These are phyloP conservation scores for Leptographium lundbergii DNA, from an alignment of 2,329 filamentous ascomycete genomes.

Conservation along the genomic window DNA sequence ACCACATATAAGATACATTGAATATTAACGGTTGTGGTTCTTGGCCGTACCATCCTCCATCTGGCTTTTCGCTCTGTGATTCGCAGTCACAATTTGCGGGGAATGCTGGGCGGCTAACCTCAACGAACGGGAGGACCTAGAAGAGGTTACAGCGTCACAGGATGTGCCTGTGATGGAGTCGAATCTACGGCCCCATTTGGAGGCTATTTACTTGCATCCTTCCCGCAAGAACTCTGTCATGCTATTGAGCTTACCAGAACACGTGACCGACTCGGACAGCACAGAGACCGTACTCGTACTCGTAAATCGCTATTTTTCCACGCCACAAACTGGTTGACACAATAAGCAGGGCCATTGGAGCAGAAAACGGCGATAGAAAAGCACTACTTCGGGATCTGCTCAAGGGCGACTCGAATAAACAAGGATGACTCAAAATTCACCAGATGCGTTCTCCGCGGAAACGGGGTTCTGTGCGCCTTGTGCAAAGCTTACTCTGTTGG, in stretches of 20 bases:
- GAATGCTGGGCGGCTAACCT: background rate
- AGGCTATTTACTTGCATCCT: background rate
- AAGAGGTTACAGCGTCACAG: background rate
- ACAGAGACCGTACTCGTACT: no score
- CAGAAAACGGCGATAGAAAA: no score
- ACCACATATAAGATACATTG: background rate
- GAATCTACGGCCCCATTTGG: background rate
- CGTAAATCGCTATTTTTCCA: no score
- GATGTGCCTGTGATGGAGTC: background rate
- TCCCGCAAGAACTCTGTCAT: background rate
- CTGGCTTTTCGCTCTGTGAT: background rate
- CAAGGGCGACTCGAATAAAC: no score
- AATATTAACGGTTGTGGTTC: background rate
- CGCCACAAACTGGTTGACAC: no score
- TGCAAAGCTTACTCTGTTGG: background rate
- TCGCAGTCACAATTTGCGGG: background rate
- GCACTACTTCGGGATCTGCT: no score
- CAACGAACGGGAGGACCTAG: background rate
- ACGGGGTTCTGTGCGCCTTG: background rate
- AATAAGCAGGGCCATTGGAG: no score
- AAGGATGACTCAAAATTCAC: background rate
- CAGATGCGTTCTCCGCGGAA: background rate
- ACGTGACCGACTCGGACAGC: background rate
- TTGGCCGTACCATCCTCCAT: background rate
- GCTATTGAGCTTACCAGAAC: background rate